Conservation (phyloP, 768 basidiomycete species). For the Auriscalpium microsporum region DNA sequence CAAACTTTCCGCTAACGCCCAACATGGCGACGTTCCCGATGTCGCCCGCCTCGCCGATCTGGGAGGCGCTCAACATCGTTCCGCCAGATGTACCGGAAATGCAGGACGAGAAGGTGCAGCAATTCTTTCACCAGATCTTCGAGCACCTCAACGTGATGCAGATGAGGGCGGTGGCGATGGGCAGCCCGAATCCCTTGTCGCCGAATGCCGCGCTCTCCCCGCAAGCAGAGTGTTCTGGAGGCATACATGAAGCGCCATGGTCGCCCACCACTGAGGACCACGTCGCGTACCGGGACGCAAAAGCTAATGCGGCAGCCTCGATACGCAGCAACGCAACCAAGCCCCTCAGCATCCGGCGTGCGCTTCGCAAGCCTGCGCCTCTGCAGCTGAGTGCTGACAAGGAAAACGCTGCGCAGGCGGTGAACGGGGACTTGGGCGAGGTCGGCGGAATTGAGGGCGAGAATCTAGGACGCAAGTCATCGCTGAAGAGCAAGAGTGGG, state of each 20-base stretch:
- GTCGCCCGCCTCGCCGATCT: conserved; percentile 27
- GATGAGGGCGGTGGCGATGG: conserved; percentile 30
- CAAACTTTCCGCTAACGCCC: conserved; percentile 11
- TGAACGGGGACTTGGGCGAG: neutral
- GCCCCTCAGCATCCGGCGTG: conserved; percentile 35
- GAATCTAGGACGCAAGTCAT: conserved; percentile 29
- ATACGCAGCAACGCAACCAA: conserved; percentile 22
- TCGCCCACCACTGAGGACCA: neutral
- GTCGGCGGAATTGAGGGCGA: neutral
- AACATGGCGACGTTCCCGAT: conserved; percentile 12
- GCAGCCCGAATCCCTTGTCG: neutral
- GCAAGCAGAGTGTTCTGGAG: neutral
- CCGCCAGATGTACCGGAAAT: conserved; percentile 59
- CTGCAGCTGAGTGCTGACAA: conserved; percentile 36
- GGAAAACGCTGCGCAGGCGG: conserved; percentile 39
- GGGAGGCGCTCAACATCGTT: conserved; percentile 23
- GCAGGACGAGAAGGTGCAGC: conserved; percentile 67
- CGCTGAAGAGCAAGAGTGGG: conserved; percentile 28
- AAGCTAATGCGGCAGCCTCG: conserved; percentile 3
- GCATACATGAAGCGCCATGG: conserved; percentile 1
- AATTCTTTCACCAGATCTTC: conserved; percentile 81
- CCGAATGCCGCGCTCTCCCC: neutral
- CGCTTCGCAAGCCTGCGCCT: conserved; percentile 7
- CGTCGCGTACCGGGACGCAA: conserved; percentile 6
- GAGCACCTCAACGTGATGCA: conserved; percentile 73